Evolutionary conservation across 2,329 filamentous ascomycete genomes (phyloP), one percentile per base, ranked within the genome.

Genomic region (Phaeosphaeriaceae sp.): DNA sequence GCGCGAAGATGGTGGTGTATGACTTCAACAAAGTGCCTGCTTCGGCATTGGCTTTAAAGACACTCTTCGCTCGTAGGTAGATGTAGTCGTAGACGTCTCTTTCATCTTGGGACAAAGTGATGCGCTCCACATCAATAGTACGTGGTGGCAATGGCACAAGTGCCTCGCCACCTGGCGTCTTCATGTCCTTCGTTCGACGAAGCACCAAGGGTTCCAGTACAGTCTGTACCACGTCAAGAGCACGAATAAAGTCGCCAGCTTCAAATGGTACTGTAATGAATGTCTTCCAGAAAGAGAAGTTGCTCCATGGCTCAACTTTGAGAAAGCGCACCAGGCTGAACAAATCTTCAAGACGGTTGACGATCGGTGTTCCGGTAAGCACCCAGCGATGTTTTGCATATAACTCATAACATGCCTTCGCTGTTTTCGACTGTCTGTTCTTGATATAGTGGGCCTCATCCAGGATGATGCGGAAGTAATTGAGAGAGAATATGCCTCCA

Each of bases 181-280:
- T 96, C 95, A 99, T 99, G 62, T 97, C 93, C 75, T 99, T 99
- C 0, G 95, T 99, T 60, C 95, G 87, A 46, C 95, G 87, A 77
- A 99, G 88, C 9, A 99, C 95, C n/a, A 99, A 81, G 7, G 95
- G 95, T 73, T 99, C 95, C 5, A 99, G 81, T 0, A 99, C 94
- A 0, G 94, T 99, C 75, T 99, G 95, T 1, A 99, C 95, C 1
- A 99, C 95, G 73, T 98, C 95, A 7, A 99, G 83, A 0, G 95
- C 95, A 4, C 93, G 89, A 66, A 97, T 88, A 73, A 96, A 97
- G 62, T 99, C 91, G 66, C 95, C 95, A 0, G 92, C 94, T 76
- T 99, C 95, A 64, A 99, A 99, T 0, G 95, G 95, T 1, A 96
- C 89, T 0, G 95, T 99, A 72, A 99, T 98, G 75, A 99, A 99